Evolutionary conservation across 768 basidiomycete genomes (phyloP), one percentile per base, ranked within the genome.

Genomic region (Mycena vulgaris): DNA sequence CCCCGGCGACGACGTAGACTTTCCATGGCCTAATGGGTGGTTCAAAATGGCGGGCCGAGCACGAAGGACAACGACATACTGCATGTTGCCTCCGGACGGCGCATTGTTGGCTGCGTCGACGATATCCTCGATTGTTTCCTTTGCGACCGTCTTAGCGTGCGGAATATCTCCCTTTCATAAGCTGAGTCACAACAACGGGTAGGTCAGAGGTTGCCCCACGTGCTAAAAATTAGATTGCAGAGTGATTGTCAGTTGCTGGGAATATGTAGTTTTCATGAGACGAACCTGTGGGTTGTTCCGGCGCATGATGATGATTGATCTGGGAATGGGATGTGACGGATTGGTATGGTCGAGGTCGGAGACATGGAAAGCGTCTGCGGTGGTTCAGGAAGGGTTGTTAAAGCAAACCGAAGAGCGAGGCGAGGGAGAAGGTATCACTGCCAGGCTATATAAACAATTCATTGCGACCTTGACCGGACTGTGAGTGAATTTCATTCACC

Each of bases 81-180:
- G 73, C 47, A 66, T 68, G 55, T 74, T 74, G 53, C 49, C 56
- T 30, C 69, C 69, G 5, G 73, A 74, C 4, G 73, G 73, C 25
- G 72, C 53, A 27, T 31, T 33, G 6, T 66, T 65, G 17, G 72
- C 72, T 11, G 63, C 72, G 35, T 74, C 69, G 39, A 74, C 58
- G 25, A 74, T 68, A 11, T 57, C 67, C 30, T 71, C 70, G 30
- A 74, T 66, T 10, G 51, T 68, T 33, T 33, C 39, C 23, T 57
- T 70, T 21, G 57, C 65, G 7, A 74, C 35, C 23, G 61, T 61
- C 5, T 51, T 65, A 74, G 7, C 73, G 69, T 21, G 60, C 61
- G 3, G 73, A 71, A 45, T 63, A 74, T 40, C 73, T 51, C n/a
- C 35, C 56, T 53, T 63, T 74, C 25, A 74, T 35, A 25, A 74